Percentiles rank a stretch among this genome's conserved stretches.
Conservation (phyloP, 2,329 filamentous ascomycete genomes). For the Pseudocercospora musae region DNA sequence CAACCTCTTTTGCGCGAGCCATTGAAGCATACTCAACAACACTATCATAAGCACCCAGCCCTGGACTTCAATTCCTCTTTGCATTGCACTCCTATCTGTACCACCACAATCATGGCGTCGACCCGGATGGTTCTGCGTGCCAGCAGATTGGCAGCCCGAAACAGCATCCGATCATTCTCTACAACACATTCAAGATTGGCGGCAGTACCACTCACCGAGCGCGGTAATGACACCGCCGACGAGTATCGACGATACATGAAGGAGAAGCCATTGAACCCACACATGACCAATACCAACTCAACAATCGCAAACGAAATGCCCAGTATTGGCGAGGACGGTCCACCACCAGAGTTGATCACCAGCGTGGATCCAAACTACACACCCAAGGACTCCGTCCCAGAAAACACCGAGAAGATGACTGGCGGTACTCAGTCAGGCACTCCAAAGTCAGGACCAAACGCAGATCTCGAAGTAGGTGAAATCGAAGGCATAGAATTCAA, state of each 20-base stretch:
- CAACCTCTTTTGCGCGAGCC: background rate
- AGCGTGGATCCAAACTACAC: constrained; percentile 55
- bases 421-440: constrained; percentile 57
- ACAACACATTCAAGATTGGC: constrained; percentile 38
- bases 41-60: background rate
- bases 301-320: constrained; percentile 63
- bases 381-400: constrained; percentile 58
- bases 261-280: constrained; percentile 58
- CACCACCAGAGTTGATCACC: constrained; percentile 60
- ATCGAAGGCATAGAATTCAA: constrained; percentile 81
- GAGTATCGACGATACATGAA: constrained; percentile 56
- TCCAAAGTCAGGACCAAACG: constrained; percentile 47
- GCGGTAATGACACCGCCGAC: constrained; percentile 52
- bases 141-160: constrained; percentile 40
- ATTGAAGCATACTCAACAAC: background rate
- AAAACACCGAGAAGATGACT: constrained; percentile 64
- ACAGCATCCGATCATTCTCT: constrained; percentile 39
- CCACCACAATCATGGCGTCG: constrained; percentile 42
- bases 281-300: constrained; percentile 62
- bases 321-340: constrained; percentile 53
- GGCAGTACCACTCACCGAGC: constrained; percentile 43
- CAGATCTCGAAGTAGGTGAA: constrained; percentile 78
- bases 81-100: background rate
- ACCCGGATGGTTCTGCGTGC: constrained; percentile 46
- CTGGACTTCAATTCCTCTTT: background rate